Percentiles rank a stretch among this genome's conserved stretches.
Conservation (phyloP, 345 rosid genomes). For the Eucalyptus polyanthemos region DNA sequence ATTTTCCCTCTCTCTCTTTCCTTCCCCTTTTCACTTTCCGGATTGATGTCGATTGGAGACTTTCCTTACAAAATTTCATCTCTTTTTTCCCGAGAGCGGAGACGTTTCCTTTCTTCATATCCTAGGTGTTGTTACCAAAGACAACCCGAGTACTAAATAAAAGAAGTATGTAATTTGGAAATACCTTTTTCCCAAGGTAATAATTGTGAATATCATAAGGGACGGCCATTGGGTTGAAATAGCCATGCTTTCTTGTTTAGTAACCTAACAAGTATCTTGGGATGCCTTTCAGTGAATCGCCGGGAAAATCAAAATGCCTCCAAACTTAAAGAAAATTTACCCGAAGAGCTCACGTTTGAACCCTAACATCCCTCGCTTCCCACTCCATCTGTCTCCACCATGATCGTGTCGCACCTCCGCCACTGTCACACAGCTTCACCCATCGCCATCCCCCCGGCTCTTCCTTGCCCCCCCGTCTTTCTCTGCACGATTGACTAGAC, state of each 20-base stretch:
- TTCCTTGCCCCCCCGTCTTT: too few species aligned
- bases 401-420: background rate
- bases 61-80: background rate
- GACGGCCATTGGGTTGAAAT: background rate
- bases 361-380: background rate
- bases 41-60: background rate
- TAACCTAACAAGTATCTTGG: background rate
- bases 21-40: background rate
- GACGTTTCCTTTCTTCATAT: background rate
- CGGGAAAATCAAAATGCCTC: background rate
- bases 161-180: background rate
- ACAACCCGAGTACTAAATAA: background rate
- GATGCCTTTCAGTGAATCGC: background rate
- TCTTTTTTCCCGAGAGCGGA: background rate
- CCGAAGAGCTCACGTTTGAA: background rate
- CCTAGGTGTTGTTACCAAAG: background rate
- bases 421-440: background rate
- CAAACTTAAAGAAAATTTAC: background rate
- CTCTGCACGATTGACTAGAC: background rate
- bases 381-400: background rate
- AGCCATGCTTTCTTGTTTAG: background rate
- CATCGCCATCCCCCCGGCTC: rapidly evolving
- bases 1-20: background rate
- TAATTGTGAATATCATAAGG: background rate
- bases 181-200: background rate